Base-by-base conservation (phyloP, 768 basidiomycete genomes). In the Trametes sanguinea region DNA sequence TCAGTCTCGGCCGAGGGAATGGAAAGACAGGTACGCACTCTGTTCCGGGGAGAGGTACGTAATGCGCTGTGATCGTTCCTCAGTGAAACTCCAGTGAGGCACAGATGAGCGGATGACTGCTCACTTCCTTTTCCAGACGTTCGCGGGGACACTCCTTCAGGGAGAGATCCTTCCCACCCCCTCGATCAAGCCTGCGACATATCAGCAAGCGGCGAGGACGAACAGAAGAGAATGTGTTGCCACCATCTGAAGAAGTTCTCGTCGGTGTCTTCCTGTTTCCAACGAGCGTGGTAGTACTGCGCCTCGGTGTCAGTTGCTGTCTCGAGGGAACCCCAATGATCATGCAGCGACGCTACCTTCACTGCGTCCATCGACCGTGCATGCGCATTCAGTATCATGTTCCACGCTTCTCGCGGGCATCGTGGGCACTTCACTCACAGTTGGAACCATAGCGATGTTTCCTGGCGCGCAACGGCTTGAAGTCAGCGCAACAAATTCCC, bases 161-260 rank as follows among this genome's bases (percentile, higher is more conserved):
- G 1, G 80, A 80, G 1, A 89, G 61, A 17, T 79, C 68, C 66
- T 83, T 85, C 1, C 87, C 88, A 2, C 68, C 80, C 1, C 87
- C 88, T 39, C 76, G 70, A 63, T 90, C 87, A 0, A 90, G 78
- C 88, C 85, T 88, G 51, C 17, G 10, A 46, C 14, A 32, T n/a
- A 30, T 22, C 27, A 63, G 51, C 35, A 30, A 10, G 22, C 22
- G 22, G 22, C 22, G 22, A 27, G 54, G 51, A 37, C 54, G 4
- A 43, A 14, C 14, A 14, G n/a, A 35, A 29, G 51, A 44, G 32
- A 6, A 52, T 33, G 29, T 35, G 35, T 0, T 54, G 71, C 48
- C 50, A 83, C 85, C 85, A 87, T 62, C 74, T 74, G 73, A 89
- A 90, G 68, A 90, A 88, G 68, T 88, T 89, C 57, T 89, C 86